phyloP scores from a whole-genome alignment of 768 basidiomycete genomes.

The Boletus tomentosulus region DNA sequence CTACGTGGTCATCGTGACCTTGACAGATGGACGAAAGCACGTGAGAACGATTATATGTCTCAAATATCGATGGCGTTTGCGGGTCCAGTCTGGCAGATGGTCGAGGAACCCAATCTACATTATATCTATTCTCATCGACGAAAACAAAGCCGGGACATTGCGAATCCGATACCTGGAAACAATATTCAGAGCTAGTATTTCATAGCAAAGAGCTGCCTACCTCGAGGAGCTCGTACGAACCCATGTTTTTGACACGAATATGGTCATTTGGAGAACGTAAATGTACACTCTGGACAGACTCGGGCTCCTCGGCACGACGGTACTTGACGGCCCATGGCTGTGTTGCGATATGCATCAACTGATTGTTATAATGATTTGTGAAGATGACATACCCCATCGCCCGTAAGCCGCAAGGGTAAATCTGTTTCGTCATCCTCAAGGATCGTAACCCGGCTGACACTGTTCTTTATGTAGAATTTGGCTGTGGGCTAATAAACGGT shows the following conservation, averaged over 20 bases:
- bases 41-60: conserved; percentile 66
- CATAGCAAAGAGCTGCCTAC: conserved; percentile 35
- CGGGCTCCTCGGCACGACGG: conserved; percentile 45
- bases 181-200: not conserved
- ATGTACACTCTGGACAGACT: conserved; percentile 36
- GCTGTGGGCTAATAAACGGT: conserved; percentile 63
- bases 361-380: not conserved
- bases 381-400: conserved; percentile 69
- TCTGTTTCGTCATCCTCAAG: conserved; percentile 69
- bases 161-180: conserved; percentile 65
- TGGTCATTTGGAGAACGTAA: conserved; percentile 65
- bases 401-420: conserved; percentile 83
- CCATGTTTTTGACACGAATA: conserved; percentile 69
- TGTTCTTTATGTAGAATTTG: conserved; percentile 72
- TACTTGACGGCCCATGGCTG: conserved; percentile 91
- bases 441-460: conserved; percentile 55
- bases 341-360: conserved; percentile 2
- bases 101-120: conserved; percentile 74
- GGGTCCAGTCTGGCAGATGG: conserved; percentile 69
- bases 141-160: conserved; percentile 79
- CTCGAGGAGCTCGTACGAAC: conserved; percentile 68
- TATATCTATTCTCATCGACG: conserved; percentile 55
- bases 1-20: conserved; percentile 75
- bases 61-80: conserved; percentile 51
- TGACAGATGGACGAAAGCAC: conserved; percentile 79